phyloP scores from a whole-genome alignment of 1,284 basidiomycete species.

The Rhodotorula glutinis region DNA sequence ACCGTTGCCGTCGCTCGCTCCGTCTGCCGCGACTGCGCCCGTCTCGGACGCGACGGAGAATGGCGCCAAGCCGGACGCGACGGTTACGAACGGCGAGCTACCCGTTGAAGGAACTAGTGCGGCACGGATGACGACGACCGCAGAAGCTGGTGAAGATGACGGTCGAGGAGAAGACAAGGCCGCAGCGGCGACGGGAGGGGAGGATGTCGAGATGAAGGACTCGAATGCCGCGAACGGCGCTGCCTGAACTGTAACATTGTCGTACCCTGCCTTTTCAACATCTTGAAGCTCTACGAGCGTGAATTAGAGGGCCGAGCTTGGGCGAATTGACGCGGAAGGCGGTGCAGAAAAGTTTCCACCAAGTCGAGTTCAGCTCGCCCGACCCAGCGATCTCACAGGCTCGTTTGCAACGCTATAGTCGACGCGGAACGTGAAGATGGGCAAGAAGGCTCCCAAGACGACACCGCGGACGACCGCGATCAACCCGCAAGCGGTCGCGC shows the following conservation, averaged over 20 bases:
- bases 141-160: slow-evolving; percentile 24
- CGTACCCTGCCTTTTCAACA: not conserved
- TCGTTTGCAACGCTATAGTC: not conserved
- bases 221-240: not conserved
- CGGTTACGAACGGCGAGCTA: slow-evolving; percentile 9
- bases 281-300: not conserved
- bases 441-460: slow-evolving; percentile 30
- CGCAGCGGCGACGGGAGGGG: not conserved
- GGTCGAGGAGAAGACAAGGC: not conserved
- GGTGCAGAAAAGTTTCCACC: not conserved
- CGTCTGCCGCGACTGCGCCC: not conserved
- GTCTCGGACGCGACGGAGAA: not conserved
- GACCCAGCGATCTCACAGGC: too few species aligned
- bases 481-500: slow-evolving; percentile 27
- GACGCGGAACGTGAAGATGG: slow-evolving; percentile 15
- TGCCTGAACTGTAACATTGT: slow-evolving; percentile 4
- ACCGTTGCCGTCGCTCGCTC: slow-evolving; percentile 1
- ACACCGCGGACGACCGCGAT: slow-evolving; percentile 40
- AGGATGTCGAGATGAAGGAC: slow-evolving; percentile 19
- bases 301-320: not conserved
- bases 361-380: too few species aligned
- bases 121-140: slow-evolving; percentile 36
- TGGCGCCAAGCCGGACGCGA: not conserved
- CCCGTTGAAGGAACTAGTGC: slow-evolving; percentile 34
- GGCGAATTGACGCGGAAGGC: not conserved